Base-by-base conservation (phyloP, 106 monocot species). In the Dendrobium catenatum region DNA sequence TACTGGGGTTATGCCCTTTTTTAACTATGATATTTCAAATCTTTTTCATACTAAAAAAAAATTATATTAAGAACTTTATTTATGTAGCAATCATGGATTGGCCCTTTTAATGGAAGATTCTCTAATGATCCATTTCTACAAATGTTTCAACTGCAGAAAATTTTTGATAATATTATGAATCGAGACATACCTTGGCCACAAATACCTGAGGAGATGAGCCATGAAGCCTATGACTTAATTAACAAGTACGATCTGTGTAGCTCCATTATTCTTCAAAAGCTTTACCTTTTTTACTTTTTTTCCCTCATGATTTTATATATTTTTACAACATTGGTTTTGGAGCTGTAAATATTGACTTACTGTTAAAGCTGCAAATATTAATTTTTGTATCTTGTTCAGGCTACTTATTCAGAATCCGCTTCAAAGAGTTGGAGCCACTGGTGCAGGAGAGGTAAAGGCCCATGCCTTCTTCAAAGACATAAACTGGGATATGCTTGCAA, bases 161-260 rank as follows among this genome's bases (percentile, higher is more conserved):
- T 99, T 78, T 99, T 99, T 88, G 99, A 99, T 37, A 99, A 99
- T 78, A 99, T 99, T 51, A 99, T 99, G 93, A 99, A 99, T 80
- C 86, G 88, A 64, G 95, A 93, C 86, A 95, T 99, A 85, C 84
- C 95, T 0, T 99, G 99, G 95, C 99, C 99, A 55, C 83, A 86
- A 7, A 79, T 93, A 64, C 95, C 95, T 31, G 90, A 93, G 26
- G 99, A 99, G 84, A 87, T 99, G 86, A 91, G 89, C 79, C 54
- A 37, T 74, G 93, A 99, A 81, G 95, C 91, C 47, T 79, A 85
- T 87, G 99, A 99, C 78, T 85, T 99, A 85, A 91, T 99, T 84
- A 83, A 88, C 79, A 95, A 92, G 99, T 99, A 89, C 87, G 93
- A 77, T 2, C 44, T 20, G 18, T 56, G 67, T 10, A 85, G 19